Conservation (phyloP, 208 protist genomes). For the Acanthamoeba triangularis region DNA sequence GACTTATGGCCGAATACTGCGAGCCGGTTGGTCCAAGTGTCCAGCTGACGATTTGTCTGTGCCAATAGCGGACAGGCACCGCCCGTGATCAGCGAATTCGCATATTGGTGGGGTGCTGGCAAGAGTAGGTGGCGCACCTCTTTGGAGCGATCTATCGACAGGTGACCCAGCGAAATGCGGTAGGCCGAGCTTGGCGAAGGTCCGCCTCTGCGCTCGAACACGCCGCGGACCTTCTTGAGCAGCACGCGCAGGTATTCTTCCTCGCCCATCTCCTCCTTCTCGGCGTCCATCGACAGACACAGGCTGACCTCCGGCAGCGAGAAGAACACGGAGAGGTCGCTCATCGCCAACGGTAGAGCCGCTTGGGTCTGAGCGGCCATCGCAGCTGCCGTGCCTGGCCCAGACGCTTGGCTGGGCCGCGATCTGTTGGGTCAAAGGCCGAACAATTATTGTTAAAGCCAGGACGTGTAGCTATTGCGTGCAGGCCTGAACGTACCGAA, state of each 20-base stretch:
- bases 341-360: background rate
- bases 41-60: background rate
- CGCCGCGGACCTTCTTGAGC: background rate
- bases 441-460: background rate
- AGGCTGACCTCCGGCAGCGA: constrained; percentile 14
- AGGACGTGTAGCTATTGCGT: background rate
- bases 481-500: background rate
- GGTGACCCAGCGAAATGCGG: constrained; percentile 23
- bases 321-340: constrained; percentile 42
- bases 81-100: too few species aligned
- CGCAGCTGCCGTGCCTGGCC: background rate
- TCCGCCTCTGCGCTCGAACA: background rate
- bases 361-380: background rate
- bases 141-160: background rate
- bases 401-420: background rate
- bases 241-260: constrained; percentile 18
- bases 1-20: background rate
- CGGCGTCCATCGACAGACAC: background rate
- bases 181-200: constrained; percentile 3
- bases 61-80: background rate
- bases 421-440: background rate
- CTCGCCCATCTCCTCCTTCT: background rate
- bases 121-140: background rate
- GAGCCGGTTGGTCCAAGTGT: background rate
- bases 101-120: background rate